Evolutionary conservation across 805 yeast genomes (phyloP).

Genomic region (Tetrapisispora iriomotensis): DNA sequence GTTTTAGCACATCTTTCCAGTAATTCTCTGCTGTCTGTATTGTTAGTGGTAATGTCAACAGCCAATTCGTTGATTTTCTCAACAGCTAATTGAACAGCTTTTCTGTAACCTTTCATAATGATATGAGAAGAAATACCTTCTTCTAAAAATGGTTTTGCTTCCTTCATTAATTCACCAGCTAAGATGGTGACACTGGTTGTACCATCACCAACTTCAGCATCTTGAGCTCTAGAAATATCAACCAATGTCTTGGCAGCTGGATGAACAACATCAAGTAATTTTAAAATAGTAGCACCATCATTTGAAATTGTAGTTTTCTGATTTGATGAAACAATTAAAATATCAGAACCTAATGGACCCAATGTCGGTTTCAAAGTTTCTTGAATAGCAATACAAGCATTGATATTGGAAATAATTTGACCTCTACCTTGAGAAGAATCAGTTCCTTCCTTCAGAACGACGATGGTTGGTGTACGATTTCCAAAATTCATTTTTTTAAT

Average conservation of each 20-base stretch:
- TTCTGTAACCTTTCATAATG: slow-evolving; percentile 78
- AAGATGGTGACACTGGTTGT: slow-evolving; percentile 91
- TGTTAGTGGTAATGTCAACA: slow-evolving; percentile 48
- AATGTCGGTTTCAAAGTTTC: slow-evolving; percentile 90
- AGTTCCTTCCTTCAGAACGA: slow-evolving; percentile 95
- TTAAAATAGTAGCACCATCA: slow-evolving; percentile 95
- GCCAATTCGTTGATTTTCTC: slow-evolving; percentile 64
- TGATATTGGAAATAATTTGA: slow-evolving; percentile 88
- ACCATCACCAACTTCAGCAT: slow-evolving; percentile 98
- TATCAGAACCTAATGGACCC: slow-evolving; percentile 97
- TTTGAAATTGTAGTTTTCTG: slow-evolving; percentile 93
- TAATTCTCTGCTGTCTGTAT: slow-evolving; percentile 54
- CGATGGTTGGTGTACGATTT: slow-evolving; percentile 95
- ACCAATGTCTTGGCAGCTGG: slow-evolving; percentile 97
- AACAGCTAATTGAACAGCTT: slow-evolving; percentile 70
- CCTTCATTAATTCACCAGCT: slow-evolving; percentile 91
- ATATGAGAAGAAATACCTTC: slow-evolving; percentile 92
- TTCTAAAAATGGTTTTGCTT: slow-evolving; percentile 82
- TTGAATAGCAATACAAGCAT: slow-evolving; percentile 95
- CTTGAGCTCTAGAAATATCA: slow-evolving; percentile 91
- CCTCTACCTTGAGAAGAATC: slow-evolving; percentile 96
- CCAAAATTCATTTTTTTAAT: slow-evolving; percentile 69
- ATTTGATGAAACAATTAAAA: slow-evolving; percentile 70
- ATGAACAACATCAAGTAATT: slow-evolving; percentile 87
- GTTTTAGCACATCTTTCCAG: slow-evolving; percentile 91